Evolutionary conservation across 805 yeast species (phyloP), one percentile per base, ranked within the genome.

Genomic region (Cyberlindnera meyerae): DNA sequence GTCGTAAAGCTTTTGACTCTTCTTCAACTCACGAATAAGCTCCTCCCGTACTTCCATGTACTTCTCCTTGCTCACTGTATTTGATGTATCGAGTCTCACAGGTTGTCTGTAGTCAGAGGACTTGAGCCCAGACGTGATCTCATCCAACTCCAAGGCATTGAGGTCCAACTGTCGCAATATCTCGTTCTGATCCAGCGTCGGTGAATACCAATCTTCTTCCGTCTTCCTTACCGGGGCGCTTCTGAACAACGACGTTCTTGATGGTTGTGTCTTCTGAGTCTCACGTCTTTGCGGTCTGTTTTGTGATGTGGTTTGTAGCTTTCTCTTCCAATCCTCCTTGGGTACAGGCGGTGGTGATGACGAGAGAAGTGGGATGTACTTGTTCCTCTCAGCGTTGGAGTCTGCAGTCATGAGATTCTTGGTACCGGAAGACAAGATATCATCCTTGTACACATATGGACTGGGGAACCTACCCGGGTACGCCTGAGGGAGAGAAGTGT

Each of bases 1-100:
- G 36, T 64, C 68, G 36, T 55, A 62, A 5, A 62, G 34, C 36
- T 49, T 48, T 35, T 61, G 58, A 5, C 60, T 52, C 29, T 60
- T 60, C 36, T 52, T 54, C 39, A 63, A 45, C 40, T 62, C 67
- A 9, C 44, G 34, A 6, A 58, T 52, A 26, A 62, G 51, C 33
- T 63, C 68, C 18, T 47, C 37, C 24, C 56, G 48, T 6, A 61
- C 39, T 6, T 49, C 41, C 7, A 43, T 33, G 34, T 61, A 61
- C 29, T 59, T 53, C 5, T 35, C 32, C 24, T 50, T 29, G 15
- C 37, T 34, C 26, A 15, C 28, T 5, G 27, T 33, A 16, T 27
- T 24, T n/a, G n/a, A n/a, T n/a, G n/a, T n/a, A n/a, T n/a, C n/a
- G n/a, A n/a, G n/a, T n/a, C n/a, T n/a, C n/a, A n/a, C n/a, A n/a